Evolutionary conservation across 208 protist genomes (phyloP).

Genomic region (Spongospora subterranea): DNA sequence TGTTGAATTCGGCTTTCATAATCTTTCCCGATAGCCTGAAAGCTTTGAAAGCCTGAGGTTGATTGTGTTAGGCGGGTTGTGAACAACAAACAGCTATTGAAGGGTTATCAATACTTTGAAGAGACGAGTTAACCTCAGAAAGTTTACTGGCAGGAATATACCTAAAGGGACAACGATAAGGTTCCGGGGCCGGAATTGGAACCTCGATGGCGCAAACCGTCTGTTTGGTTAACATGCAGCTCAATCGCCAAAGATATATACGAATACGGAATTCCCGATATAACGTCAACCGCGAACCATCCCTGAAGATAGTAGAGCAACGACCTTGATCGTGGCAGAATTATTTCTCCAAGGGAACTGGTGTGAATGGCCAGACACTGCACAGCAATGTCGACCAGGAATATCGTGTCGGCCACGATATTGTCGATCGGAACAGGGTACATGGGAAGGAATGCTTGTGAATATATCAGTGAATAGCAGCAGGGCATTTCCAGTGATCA

Average conservation of each 20-base stretch:
- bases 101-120: neutral
- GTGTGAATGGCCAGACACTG: neutral
- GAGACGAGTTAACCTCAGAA: conserved; percentile 7
- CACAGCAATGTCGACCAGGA: neutral
- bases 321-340: neutral
- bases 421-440: conserved; percentile 1
- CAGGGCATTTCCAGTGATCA: neutral
- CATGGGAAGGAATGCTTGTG: neutral
- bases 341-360: neutral
- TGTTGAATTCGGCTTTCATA: conserved; percentile 18
- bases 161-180: neutral
- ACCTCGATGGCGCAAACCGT: neutral
- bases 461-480: neutral
- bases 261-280: conserved; percentile 10
- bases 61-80: neutral
- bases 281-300: conserved; percentile 41
- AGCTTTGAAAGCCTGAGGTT: conserved; percentile 1
- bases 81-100: neutral
- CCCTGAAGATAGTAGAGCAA: conserved; percentile 31
- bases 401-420: conserved; percentile 18
- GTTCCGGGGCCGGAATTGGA: neutral
- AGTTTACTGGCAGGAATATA: conserved; percentile 5
- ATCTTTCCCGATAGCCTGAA: neutral
- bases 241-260: neutral
- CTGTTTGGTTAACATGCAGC: neutral